Evolutionary conservation across 1,284 basidiomycete genomes (phyloP).

Genomic region (Neolentinus lepideus): DNA sequence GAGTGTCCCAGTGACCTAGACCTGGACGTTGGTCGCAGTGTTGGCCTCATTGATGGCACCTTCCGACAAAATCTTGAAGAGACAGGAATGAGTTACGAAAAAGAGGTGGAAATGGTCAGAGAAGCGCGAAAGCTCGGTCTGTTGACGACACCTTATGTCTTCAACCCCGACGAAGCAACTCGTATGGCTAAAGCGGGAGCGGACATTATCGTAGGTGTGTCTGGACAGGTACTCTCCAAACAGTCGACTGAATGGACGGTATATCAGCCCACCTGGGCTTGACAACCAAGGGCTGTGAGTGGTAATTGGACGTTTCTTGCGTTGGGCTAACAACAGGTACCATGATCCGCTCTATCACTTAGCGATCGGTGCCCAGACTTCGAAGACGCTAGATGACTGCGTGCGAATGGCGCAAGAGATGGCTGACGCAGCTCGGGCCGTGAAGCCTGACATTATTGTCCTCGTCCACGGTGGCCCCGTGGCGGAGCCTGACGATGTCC

Average conservation of each 20-base stretch:
- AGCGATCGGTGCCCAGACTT: conserved; percentile 18
- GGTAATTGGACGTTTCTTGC: background rate
- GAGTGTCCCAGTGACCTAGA: too few relatives aligned
- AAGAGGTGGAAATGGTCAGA: conserved; percentile 24
- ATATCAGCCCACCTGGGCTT: conserved; percentile 3
- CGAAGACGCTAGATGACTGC: conserved; percentile 17
- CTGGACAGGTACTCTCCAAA: background rate
- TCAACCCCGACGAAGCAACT: conserved; percentile 18
- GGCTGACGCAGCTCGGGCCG: conserved; percentile 11
- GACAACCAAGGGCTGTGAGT: conserved; percentile 4
- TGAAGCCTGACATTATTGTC: conserved; percentile 16
- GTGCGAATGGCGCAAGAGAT: conserved; percentile 16
- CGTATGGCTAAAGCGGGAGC: conserved; percentile 19
- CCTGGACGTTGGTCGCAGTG: background rate
- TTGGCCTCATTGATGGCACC: conserved; percentile 21
- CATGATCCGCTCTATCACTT: background rate
- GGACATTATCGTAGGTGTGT: conserved; percentile 18
- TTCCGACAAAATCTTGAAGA: conserved; percentile 24
- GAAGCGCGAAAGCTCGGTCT: conserved; percentile 18
- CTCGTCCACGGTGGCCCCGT: conserved; percentile 23
- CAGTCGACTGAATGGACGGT: background rate
- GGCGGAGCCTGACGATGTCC: conserved; percentile 16
- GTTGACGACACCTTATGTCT: conserved; percentile 21
- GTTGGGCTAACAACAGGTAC: background rate
- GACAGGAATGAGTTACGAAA: conserved; percentile 22